Evolutionary conservation across 2,329 filamentous ascomycete genomes (phyloP).

Genomic region (Aspergillus carbonarius): DNA sequence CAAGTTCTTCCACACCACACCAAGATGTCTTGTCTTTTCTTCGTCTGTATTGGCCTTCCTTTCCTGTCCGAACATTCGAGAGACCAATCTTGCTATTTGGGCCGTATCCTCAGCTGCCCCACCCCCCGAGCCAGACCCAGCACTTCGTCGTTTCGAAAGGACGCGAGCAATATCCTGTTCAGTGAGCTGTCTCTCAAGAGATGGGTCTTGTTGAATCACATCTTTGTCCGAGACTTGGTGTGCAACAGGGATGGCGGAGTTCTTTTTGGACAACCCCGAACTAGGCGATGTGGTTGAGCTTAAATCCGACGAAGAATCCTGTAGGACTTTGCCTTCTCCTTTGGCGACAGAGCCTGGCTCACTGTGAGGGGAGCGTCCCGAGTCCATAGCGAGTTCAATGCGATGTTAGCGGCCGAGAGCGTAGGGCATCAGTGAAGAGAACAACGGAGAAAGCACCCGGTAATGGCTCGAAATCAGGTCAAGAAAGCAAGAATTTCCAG

Average conservation of each 20-base stretch:
- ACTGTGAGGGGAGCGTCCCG: background rate
- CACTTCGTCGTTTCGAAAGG: constrained; percentile 27
- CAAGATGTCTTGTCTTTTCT: constrained; percentile 67
- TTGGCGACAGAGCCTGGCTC: background rate
- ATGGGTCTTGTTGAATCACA: background rate
- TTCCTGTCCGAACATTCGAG: constrained; percentile 67
- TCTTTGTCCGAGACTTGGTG: background rate
- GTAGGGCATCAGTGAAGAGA: no score
- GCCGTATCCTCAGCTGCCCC: constrained; percentile 30
- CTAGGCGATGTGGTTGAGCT: background rate
- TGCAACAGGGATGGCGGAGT: background rate
- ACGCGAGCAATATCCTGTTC: constrained; percentile 21
- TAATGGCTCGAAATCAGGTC: background rate
- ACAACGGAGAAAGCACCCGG: background rate
- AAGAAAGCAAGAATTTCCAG: background rate
- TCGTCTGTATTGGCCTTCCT: constrained; percentile 66
- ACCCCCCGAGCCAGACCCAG: constrained; percentile 20
- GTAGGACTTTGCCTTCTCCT: background rate
- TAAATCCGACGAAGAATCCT: background rate
- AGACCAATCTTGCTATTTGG: constrained; percentile 54
- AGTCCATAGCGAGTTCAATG: background rate
- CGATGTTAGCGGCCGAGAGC: background rate
- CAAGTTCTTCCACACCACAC: constrained; percentile 68
- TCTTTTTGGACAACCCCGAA: background rate
- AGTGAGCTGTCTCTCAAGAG: constrained; percentile 7